Base-by-base conservation (phyloP, 805 yeast genomes). In the Wickerhamomyces alni region DNA sequence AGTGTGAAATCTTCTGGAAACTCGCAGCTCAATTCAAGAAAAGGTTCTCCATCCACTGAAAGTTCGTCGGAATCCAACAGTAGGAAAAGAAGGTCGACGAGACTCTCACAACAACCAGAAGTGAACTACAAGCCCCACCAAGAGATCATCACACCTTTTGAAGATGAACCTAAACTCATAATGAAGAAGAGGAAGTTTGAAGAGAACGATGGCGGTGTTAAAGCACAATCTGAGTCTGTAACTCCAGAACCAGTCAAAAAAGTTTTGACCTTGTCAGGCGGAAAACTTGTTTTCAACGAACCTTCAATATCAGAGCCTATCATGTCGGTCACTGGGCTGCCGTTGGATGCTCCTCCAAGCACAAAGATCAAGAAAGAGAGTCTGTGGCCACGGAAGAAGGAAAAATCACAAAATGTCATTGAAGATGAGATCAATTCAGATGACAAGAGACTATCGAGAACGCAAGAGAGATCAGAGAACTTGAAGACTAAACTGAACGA, bases 291-390 rank as follows among this genome's bases (percentile, higher is more conserved):
- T 13, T 59, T 57, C 24, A 57, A 65, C 17, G 93, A 86, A 50
- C 88, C 89, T 3, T 69, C 67, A 15, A 57, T 69, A 26, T 72
- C 76, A 1, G 72, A 67, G 28, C 77, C 82, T 0, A 57, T 63
- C 10, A 78, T 85, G 31, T 70, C 73, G 10, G 76, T 77, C 29
- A 81, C 91, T 0, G 96, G 96, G 2, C 67, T 77, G 30, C 82
- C 93, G 4, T 60, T 87, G 39, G 86, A 77, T 46, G 69, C 75
- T n/a, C 69, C 70, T 6, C 96, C 96, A 8, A 74, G 77, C 15
- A 59, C 67, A 4, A 80, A 75, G 51, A 63, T 75, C 28, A 75
- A 72, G 51, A 75, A 71, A 45, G 83, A 77, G 34, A 65, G 77
- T 15, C 57, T 72, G 35, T 72, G 82, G 77, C 70, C 77, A 21